Evolutionary conservation across 495 filamentous ascomycete species (phyloP).

Genomic region (Talaromyces stipitatus): DNA sequence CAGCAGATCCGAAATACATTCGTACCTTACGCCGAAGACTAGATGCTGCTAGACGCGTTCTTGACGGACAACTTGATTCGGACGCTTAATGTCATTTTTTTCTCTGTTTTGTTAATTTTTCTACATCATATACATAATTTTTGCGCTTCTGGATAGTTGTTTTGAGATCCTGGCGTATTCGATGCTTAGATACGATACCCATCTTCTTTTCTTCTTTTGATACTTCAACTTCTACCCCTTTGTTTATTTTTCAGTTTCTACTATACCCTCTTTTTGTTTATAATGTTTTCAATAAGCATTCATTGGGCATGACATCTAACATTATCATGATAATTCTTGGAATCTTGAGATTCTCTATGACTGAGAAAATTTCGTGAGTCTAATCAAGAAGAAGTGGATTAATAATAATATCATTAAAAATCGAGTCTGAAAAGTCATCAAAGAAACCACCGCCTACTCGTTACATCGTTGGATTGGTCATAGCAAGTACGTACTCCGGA

Average conservation of each 20-base stretch:
- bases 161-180: not conserved
- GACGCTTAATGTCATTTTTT: not conserved
- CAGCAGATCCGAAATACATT: slow-evolving; percentile 46
- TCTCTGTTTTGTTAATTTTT: not conserved
- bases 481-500: not conserved
- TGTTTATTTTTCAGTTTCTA: not conserved
- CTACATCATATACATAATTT: not conserved
- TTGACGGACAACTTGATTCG: slow-evolving; percentile 57
- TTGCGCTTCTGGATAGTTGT: not conserved
- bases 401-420: not conserved
- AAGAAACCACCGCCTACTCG: not conserved
- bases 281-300: not conserved
- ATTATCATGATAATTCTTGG: not conserved
- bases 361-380: not conserved
- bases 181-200: not conserved
- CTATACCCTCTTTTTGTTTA: not conserved
- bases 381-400: not conserved
- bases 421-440: not conserved
- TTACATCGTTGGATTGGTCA: not conserved
- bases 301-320: not conserved
- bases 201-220: not conserved
- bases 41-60: slow-evolving; percentile 60
- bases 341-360: not conserved
- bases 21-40: slow-evolving; percentile 58
- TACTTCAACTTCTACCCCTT: not conserved